Evolutionary conservation across 495 filamentous ascomycete genomes (phyloP).

Genomic region (Aspergillus bridgeri): DNA sequence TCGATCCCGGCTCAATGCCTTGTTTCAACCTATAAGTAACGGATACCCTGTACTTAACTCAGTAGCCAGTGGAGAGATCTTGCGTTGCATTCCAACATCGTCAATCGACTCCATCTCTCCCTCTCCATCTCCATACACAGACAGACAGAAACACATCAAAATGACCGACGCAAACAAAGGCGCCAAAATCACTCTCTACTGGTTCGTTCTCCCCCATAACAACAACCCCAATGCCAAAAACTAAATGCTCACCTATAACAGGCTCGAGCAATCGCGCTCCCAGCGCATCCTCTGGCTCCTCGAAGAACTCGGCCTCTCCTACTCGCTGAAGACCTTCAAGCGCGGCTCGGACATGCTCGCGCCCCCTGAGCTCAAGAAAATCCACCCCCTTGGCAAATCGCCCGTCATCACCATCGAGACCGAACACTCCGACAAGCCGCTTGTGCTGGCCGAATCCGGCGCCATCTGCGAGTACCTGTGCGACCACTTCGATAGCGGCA

Average conservation of each 20-base stretch:
- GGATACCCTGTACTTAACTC: no score
- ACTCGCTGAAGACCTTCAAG: slow-evolving; percentile 72
- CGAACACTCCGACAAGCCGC: slow-evolving; percentile 41
- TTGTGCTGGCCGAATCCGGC: slow-evolving; percentile 76
- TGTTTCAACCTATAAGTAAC: no score
- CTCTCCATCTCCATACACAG: not conserved
- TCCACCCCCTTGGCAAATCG: slow-evolving; percentile 85
- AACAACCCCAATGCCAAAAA: not conserved
- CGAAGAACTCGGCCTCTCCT: slow-evolving; percentile 75
- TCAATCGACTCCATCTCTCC: not conserved
- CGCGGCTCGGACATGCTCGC: slow-evolving; percentile 60
- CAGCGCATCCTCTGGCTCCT: slow-evolving; percentile 89
- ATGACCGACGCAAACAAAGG: slow-evolving; percentile 38
- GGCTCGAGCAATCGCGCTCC: slow-evolving; percentile 55
- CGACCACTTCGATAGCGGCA: slow-evolving; percentile 61
- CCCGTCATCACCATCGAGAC: slow-evolving; percentile 64
- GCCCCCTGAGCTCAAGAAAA: slow-evolving; percentile 64
- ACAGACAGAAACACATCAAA: not conserved
- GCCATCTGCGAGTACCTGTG: slow-evolving; percentile 76
- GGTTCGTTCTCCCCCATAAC: slow-evolving; percentile 47
- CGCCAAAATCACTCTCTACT: slow-evolving; percentile 73
- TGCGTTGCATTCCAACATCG: not conserved
- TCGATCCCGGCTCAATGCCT: not conserved
- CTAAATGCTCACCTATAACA: slow-evolving; percentile 6
- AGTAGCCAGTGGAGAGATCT: not conserved